Base-by-base conservation (phyloP, 495 filamentous ascomycete species). In the Xylaria scruposa region DNA sequence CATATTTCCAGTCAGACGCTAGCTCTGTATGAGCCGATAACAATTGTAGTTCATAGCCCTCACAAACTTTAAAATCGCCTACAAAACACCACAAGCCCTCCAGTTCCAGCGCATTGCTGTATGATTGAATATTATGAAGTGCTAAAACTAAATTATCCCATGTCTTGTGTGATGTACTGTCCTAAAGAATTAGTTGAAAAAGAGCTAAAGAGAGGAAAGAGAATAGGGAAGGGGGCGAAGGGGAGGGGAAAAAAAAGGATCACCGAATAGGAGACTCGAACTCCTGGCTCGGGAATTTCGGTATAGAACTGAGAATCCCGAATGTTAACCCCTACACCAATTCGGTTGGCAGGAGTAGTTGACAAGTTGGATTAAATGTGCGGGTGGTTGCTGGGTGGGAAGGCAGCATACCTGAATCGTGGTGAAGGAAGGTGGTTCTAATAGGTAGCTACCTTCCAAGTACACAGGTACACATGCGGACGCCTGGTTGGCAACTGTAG, bases 191-290 rank as follows among this genome's bases (percentile, higher is more conserved):
- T 7, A 6, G 1, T 49, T 4, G 5, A 9, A 12, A 21, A 26
- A 13, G 10, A 53, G 2, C 1, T 13, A 26, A 26, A 13, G 17
- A 33, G 33, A n/a, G 12, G 15, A 47, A 19, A 6, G 10, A n/a
- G 24, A 29, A 40, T 2, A 24, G 4, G 60, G 51, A 67, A 29
- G 17, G 15, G 61, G 49, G 21, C 4, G 13, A 29, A n/a, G 3
- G n/a, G 31, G 12, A 19, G 15, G n/a, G n/a, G n/a, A n/a, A 44
- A 40, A 47, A 72, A 60, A 68, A 60, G 26, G 40, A 67, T 61
- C 62, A 69, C 73, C 60, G 66, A 68, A 68, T 72, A 71, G 62
- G 70, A 72, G 73, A 74, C 36, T 71, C 69, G 69, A 71, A 71
- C 60, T 66, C 60, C 69, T 66, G 61, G 69, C 69, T 65, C 61